These are phyloP conservation scores for Nigrograna mackinnonii DNA, from an alignment of 2,329 filamentous ascomycete species.

Conservation along the genomic window DNA sequence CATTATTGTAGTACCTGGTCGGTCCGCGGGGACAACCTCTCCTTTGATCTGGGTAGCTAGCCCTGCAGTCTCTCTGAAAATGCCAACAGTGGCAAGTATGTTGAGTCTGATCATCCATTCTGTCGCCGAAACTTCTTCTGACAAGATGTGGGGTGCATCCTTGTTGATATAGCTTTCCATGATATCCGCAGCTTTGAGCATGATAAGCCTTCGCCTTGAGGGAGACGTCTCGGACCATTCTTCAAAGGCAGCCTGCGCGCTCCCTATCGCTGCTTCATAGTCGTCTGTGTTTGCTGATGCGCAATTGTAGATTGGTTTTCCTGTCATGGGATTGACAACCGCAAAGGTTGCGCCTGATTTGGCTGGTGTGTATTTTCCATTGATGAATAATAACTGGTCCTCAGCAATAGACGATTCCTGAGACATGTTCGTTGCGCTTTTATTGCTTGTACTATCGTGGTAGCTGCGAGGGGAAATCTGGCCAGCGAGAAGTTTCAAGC, in stretches of 20 bases:
- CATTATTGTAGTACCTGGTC: slow-evolving; percentile 3
- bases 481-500: too few relatives aligned
- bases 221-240: slow-evolving; percentile 67
- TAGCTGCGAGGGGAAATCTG: too few relatives aligned
- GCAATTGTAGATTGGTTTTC: neutral
- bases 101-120: slow-evolving; percentile 3
- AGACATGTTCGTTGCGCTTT: too few relatives aligned
- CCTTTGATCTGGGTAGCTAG: slow-evolving; percentile 32
- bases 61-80: slow-evolving; percentile 44
- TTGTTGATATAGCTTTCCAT: slow-evolving; percentile 58
- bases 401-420: too few relatives aligned
- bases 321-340: neutral
- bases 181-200: slow-evolving; percentile 67
- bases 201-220: slow-evolving; percentile 64
- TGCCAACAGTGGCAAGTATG: neutral
- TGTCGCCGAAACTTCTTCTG: slow-evolving; percentile 64
- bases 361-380: too few relatives aligned
- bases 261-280: neutral
- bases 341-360: slow-evolving; percentile 3
- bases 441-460: too few relatives aligned
- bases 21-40: slow-evolving; percentile 18
- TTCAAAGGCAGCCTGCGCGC: slow-evolving; percentile 56
- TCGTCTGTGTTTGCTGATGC: neutral
- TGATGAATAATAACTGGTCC: too few relatives aligned
- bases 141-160: slow-evolving; percentile 3